Evolutionary conservation across 768 basidiomycete genomes (phyloP).

Genomic region (Phaeolepiota aurea): DNA sequence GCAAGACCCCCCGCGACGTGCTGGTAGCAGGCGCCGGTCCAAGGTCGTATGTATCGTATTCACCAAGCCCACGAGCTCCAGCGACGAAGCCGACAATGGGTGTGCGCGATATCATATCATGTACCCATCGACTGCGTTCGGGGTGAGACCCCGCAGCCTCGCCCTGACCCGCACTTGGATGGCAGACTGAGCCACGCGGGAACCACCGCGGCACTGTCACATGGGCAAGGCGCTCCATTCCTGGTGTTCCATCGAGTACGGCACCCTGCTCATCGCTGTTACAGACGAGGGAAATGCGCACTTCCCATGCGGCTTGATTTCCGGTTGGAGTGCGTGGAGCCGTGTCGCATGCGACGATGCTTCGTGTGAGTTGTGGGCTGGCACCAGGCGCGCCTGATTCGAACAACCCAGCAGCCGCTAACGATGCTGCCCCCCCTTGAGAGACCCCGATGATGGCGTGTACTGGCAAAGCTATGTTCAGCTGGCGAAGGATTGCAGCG

Average conservation of each 20-base stretch:
- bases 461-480: conserved; percentile 27
- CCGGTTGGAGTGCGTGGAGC: conserved; percentile 32
- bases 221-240: conserved; percentile 31
- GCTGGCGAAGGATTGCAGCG: conserved; percentile 22
- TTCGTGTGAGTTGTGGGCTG: conserved; percentile 18
- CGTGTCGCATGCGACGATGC: conserved; percentile 43
- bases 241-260: conserved; percentile 14
- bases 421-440: conserved; percentile 42
- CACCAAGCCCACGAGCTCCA: conserved; percentile 35
- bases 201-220: conserved; percentile 44
- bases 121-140: conserved; percentile 19
- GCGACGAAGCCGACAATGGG: conserved; percentile 33
- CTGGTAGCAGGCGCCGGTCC: conserved; percentile 4
- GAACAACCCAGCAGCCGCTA: conserved; percentile 35
- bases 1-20: conserved; percentile 12
- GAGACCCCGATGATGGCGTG: conserved; percentile 44
- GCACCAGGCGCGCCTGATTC: conserved; percentile 1
- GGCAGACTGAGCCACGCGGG: conserved; percentile 21
- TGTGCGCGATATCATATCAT: conserved; percentile 29
- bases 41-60: conserved; percentile 26
- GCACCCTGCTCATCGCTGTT: conserved; percentile 9
- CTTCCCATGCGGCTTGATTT: conserved; percentile 42
- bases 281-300: conserved; percentile 28
- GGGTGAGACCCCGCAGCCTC: background rate
- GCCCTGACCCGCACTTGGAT: conserved; percentile 2